These are phyloP conservation scores for Solanum hybrid DNA, from an alignment of 305 asterid genomes.

Conservation along the genomic window DNA sequence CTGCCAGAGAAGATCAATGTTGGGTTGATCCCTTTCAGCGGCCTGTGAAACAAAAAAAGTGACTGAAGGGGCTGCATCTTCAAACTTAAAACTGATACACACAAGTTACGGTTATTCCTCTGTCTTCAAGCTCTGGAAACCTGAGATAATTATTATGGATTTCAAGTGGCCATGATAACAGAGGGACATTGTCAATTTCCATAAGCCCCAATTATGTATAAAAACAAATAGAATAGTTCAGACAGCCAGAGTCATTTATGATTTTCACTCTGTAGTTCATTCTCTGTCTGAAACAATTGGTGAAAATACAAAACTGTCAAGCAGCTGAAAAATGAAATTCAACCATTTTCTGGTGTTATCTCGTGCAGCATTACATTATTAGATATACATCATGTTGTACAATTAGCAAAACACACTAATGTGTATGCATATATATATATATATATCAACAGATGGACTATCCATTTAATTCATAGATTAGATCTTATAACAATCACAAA, in stretches of 20 bases:
- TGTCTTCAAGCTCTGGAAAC: background rate
- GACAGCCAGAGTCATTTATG: background rate
- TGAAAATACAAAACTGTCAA: background rate
- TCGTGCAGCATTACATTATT: background rate
- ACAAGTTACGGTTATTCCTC: background rate
- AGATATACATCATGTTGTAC: background rate
- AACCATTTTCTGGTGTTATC: background rate
- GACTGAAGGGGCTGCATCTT: background rate
- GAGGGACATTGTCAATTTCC: background rate
- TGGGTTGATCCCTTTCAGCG: conserved; percentile 56
- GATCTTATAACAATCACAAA: background rate
- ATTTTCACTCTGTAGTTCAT: background rate
- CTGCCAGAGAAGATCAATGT: conserved; percentile 56
- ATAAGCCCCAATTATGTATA: background rate
- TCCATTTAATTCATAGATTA: background rate
- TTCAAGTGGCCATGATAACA: background rate
- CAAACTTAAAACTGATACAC: background rate
- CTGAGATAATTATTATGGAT: background rate
- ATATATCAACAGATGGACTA: background rate
- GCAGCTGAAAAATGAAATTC: background rate
- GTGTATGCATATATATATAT: background rate
- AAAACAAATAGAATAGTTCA: background rate
- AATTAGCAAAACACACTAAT: background rate
- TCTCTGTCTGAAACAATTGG: background rate
- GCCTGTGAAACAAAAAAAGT: conserved; percentile 10